Evolutionary conservation across 768 basidiomycete genomes (phyloP).

Genomic region (Suillus occidentalis): DNA sequence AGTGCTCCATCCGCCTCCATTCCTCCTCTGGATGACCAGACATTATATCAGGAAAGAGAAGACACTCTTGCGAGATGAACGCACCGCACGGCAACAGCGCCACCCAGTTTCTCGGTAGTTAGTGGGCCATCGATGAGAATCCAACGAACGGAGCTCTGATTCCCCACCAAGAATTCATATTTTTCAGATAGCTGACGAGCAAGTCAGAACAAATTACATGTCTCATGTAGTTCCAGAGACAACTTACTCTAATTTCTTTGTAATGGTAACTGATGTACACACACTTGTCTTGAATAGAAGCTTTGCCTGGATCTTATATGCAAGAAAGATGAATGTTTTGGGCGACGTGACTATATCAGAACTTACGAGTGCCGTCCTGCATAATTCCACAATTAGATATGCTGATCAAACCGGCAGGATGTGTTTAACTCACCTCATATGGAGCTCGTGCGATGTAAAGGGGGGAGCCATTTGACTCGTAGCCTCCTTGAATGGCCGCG

Average conservation of each 20-base stretch:
- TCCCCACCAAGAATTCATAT: slow-evolving; percentile 29
- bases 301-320: slow-evolving; percentile 8
- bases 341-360: background rate
- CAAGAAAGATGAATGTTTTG: background rate
- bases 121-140: background rate
- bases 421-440: background rate
- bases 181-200: slow-evolving; percentile 22
- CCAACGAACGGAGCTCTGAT: slow-evolving; percentile 29
- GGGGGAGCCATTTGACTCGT: background rate
- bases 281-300: background rate
- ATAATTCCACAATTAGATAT: background rate
- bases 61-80: background rate
- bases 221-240: background rate
- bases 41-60: background rate
- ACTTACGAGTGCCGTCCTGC: slow-evolving; percentile 5
- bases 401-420: background rate
- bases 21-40: background rate
- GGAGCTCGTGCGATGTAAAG: slow-evolving; percentile 4
- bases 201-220: background rate
- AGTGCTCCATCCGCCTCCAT: background rate
- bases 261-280: slow-evolving; percentile 17
- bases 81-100: slow-evolving; percentile 1
- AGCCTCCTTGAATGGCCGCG: background rate
- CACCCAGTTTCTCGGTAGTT: slow-evolving; percentile 1
- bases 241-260: slow-evolving; percentile 12